Evolutionary conservation across 2,329 filamentous ascomycete species (phyloP).

Genomic region (Cytospora piceicola): DNA sequence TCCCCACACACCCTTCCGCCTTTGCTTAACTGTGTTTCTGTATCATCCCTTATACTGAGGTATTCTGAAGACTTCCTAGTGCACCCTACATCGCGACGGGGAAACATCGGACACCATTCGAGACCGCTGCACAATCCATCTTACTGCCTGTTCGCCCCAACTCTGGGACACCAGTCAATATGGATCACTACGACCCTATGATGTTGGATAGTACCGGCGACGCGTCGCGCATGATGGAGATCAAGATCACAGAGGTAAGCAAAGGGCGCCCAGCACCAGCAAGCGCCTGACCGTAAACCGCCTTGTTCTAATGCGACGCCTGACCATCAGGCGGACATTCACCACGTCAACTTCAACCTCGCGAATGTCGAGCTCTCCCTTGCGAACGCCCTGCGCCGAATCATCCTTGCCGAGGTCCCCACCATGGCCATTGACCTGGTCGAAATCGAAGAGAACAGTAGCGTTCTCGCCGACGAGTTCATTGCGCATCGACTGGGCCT

Average conservation of each 20-base stretch:
- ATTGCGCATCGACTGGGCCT: constrained; percentile 90
- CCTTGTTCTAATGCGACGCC: constrained; percentile 33
- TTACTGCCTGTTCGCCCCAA: not conserved
- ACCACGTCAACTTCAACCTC: constrained; percentile 89
- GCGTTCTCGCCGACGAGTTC: constrained; percentile 96
- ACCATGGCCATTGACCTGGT: constrained; percentile 95
- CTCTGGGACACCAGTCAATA: constrained; percentile 35
- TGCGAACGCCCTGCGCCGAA: constrained; percentile 88
- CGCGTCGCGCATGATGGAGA: constrained; percentile 38
- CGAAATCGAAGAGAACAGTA: constrained; percentile 89
- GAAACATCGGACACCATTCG: not conserved
- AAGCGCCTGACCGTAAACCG: not conserved
- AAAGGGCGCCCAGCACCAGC: constrained; percentile 24
- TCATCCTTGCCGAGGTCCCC: constrained; percentile 91
- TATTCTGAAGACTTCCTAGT: not conserved
- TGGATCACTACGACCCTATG: constrained; percentile 63
- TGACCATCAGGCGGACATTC: constrained; percentile 67
- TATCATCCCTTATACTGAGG: not conserved
- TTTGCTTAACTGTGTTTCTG: not conserved
- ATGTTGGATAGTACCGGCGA: constrained; percentile 57
- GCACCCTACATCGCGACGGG: not conserved
- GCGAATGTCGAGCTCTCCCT: constrained; percentile 87
- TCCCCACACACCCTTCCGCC: not conserved
- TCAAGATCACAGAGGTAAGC: constrained; percentile 64
- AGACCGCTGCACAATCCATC: not conserved